These are phyloP conservation scores for Malassezia psittaci DNA, from an alignment of 1,284 basidiomycete genomes.

Conservation along the genomic window DNA sequence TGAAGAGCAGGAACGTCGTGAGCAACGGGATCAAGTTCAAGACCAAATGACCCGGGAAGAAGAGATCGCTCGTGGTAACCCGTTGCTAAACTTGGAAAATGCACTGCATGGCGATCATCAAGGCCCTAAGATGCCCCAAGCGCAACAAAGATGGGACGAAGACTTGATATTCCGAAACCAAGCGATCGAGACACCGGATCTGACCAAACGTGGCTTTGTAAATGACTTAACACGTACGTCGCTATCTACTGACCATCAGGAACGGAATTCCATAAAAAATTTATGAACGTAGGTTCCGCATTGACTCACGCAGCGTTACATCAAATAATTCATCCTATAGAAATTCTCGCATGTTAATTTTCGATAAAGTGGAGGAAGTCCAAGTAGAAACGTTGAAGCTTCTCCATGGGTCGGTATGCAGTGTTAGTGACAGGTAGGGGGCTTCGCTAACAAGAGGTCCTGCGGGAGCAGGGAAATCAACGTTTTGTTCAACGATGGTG, in stretches of 20 bases:
- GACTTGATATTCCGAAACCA: constrained; percentile 48
- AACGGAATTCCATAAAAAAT: constrained; percentile 43
- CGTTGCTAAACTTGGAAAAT: constrained; percentile 37
- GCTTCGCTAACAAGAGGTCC: constrained; percentile 57
- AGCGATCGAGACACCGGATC: constrained; percentile 21
- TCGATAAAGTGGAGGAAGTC: not conserved
- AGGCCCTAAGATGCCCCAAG: not conserved
- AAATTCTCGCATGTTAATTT: not conserved
- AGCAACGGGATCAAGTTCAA: constrained; percentile 6
- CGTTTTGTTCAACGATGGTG: constrained; percentile 78
- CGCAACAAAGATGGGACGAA: constrained; percentile 39
- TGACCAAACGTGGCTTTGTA: constrained; percentile 24
- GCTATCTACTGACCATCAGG: constrained; percentile 1
- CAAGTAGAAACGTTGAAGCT: too few relatives aligned
- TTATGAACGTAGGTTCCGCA: constrained; percentile 26
- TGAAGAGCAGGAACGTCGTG: constrained; percentile 23
- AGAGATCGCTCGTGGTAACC: constrained; percentile 41
- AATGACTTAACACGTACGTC: constrained; percentile 40
- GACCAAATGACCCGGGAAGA: constrained; percentile 24
- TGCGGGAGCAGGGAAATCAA: constrained; percentile 95
- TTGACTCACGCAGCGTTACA: constrained; percentile 22
- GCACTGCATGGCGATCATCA: constrained; percentile 15
- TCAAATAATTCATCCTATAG: constrained; percentile 19
- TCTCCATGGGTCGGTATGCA: constrained; percentile 33
- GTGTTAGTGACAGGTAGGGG: constrained; percentile 25